Conservation (phyloP, 2,329 filamentous ascomycete genomes). For the Xylariales sp. region DNA sequence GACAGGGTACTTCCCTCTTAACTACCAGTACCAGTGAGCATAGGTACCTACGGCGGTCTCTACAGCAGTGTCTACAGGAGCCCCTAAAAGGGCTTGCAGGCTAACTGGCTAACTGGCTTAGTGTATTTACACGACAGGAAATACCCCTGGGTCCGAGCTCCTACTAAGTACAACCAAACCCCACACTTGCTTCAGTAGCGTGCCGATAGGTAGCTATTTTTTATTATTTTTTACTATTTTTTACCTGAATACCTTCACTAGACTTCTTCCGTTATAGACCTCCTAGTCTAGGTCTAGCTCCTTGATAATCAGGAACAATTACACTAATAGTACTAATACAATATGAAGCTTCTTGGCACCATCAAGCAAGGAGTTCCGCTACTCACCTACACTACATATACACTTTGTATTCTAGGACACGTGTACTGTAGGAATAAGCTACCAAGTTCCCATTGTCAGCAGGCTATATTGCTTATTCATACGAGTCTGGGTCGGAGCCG, state of each 20-base stretch:
- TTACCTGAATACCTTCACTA: too few species aligned
- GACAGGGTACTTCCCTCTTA: not conserved
- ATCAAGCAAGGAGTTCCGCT: not conserved
- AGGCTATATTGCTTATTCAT: not conserved
- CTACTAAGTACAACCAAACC: not conserved
- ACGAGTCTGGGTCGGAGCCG: not conserved
- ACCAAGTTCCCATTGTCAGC: too few species aligned
- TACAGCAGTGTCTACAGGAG: too few species aligned
- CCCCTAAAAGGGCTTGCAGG: too few species aligned
- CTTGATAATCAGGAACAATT: constrained; percentile 13
- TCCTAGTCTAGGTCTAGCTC: constrained; percentile 17
- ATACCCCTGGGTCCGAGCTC: constrained; percentile 34
- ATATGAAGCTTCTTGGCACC: constrained; percentile 16
- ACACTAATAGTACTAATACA: not conserved
- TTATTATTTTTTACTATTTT: not conserved
- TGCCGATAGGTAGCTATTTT: not conserved
- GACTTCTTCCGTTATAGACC: constrained; percentile 3
- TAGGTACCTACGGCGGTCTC: too few species aligned
- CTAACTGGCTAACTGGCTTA: not conserved
- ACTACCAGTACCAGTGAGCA: too few species aligned
- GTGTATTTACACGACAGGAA: not conserved
- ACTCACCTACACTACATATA: not conserved
- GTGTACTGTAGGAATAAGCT: too few species aligned
- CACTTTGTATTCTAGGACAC: too few species aligned
- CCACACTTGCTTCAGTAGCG: not conserved